Conservation (phyloP, 2,329 filamentous ascomycete species). For the Dendrostoma leiphaemia region DNA sequence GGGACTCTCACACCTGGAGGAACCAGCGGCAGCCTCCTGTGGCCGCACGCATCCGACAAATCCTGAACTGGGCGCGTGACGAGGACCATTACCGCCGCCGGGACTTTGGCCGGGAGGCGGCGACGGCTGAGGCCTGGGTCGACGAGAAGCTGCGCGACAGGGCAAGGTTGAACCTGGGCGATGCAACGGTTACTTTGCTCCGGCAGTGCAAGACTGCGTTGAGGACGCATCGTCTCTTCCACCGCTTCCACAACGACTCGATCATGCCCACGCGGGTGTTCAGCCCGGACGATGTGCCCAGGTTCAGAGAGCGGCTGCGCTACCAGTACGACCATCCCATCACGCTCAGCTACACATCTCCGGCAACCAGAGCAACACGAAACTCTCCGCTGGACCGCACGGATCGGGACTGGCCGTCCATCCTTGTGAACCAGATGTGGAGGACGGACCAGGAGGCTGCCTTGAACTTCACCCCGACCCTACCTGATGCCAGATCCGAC, state of each 20-base stretch:
- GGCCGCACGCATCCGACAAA: slow-evolving; percentile 29
- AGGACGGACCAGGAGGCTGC: background rate
- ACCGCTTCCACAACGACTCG: slow-evolving; percentile 33
- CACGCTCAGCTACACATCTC: slow-evolving; percentile 28
- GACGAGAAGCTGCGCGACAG: slow-evolving; percentile 29
- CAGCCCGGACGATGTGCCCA: slow-evolving; percentile 22
- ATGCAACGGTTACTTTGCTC: slow-evolving; percentile 25
- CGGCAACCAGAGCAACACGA: background rate
- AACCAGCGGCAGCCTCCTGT: slow-evolving; percentile 31
- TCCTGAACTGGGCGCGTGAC: slow-evolving; percentile 46
- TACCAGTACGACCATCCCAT: slow-evolving; percentile 24
- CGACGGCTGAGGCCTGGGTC: slow-evolving; percentile 38
- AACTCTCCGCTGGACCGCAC: background rate
- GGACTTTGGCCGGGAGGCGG: slow-evolving; percentile 37
- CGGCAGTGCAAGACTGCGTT: slow-evolving; percentile 32
- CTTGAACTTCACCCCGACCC: background rate
- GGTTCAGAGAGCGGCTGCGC: slow-evolving; percentile 26
- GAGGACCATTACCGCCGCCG: slow-evolving; percentile 43
- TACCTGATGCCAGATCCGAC: background rate
- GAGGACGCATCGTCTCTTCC: slow-evolving; percentile 32
- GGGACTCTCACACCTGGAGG: slow-evolving; percentile 6
- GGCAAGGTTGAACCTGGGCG: slow-evolving; percentile 22
- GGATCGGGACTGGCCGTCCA: background rate
- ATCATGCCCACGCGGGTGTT: slow-evolving; percentile 28
- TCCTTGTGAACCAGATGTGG: slow-evolving; percentile 33